Percentiles rank a stretch among this genome's conserved stretches.
These are phyloP conservation scores for Peziza echinospora DNA, from an alignment of 495 filamentous ascomycete genomes.

Conservation along the genomic window DNA sequence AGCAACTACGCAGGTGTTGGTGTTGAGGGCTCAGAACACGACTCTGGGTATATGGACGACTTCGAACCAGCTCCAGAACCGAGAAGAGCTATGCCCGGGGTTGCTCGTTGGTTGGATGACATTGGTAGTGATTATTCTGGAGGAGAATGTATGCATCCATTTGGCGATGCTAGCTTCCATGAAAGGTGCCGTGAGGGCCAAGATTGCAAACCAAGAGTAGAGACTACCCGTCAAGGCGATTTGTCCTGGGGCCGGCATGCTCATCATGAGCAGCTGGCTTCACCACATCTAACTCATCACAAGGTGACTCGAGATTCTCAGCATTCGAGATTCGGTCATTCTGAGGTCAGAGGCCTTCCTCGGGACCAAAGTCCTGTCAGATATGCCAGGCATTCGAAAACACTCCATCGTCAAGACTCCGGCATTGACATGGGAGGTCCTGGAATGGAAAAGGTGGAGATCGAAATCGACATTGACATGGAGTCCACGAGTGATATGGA, in stretches of 20 bases:
- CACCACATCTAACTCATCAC: too few relatives aligned
- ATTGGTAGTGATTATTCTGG: neutral
- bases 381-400: too few relatives aligned
- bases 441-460: neutral
- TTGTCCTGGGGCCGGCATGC: too few relatives aligned
- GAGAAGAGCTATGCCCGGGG: neutral
- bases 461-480: neutral
- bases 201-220: too few relatives aligned
- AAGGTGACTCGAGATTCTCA: too few relatives aligned
- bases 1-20: neutral
- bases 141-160: neutral
- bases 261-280: too few relatives aligned
- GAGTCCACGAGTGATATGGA: neutral
- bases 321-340: too few relatives aligned
- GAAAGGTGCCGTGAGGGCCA: too few relatives aligned
- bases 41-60: neutral
- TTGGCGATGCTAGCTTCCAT: neutral
- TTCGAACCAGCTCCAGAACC: neutral
- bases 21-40: neutral
- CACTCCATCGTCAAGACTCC: neutral
- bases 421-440: neutral
- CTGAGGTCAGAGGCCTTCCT: too few relatives aligned
- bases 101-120: neutral
- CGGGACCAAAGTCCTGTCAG: too few relatives aligned
- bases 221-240: too few relatives aligned